phyloP scores from a whole-genome alignment of 2,329 filamentous ascomycete genomes.

The Fusarium haematococcum region DNA sequence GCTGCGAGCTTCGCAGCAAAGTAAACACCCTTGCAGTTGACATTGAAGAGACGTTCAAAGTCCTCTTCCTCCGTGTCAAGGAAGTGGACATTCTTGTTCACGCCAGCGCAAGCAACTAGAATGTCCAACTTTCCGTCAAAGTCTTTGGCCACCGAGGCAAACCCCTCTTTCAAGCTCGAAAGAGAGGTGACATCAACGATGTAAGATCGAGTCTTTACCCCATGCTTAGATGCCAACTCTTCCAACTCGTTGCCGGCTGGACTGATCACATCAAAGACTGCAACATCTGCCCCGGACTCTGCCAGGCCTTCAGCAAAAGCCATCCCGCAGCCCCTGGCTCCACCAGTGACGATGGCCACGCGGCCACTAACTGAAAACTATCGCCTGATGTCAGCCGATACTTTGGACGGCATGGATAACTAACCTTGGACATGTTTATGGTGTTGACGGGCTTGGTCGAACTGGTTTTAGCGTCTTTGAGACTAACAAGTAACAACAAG shows the following conservation, averaged over 20 bases:
- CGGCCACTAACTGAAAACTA: slow-evolving; percentile 63
- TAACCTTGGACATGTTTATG: not conserved
- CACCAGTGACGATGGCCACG: slow-evolving; percentile 60
- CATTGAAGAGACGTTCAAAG: slow-evolving; percentile 71
- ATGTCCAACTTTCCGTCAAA: slow-evolving; percentile 64
- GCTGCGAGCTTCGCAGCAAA: slow-evolving; percentile 64
- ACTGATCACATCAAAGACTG: slow-evolving; percentile 70
- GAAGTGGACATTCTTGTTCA: slow-evolving; percentile 69
- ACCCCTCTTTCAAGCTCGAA: slow-evolving; percentile 62
- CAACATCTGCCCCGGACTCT: slow-evolving; percentile 66
- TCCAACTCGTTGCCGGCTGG: slow-evolving; percentile 60
- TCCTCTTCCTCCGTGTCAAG: slow-evolving; percentile 71
- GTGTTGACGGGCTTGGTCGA: not conserved
- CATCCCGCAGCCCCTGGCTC: slow-evolving; percentile 70
- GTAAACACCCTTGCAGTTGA: slow-evolving; percentile 76
- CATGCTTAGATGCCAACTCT: slow-evolving; percentile 55
- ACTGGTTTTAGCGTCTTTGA: not conserved
- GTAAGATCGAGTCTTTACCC: slow-evolving; percentile 57
- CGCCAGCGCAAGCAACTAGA: slow-evolving; percentile 69
- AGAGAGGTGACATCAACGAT: slow-evolving; percentile 62
- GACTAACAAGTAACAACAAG: not conserved
- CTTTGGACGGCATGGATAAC: not conserved
- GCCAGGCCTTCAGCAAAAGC: slow-evolving; percentile 69
- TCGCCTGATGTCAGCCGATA: not conserved
- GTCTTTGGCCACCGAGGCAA: slow-evolving; percentile 58